A percentile compares a stretch with the other conserved stretches of the same genome.
These are phyloP conservation scores for Amyloporia xantha DNA, from an alignment of 768 basidiomycete species.

Conservation along the genomic window DNA sequence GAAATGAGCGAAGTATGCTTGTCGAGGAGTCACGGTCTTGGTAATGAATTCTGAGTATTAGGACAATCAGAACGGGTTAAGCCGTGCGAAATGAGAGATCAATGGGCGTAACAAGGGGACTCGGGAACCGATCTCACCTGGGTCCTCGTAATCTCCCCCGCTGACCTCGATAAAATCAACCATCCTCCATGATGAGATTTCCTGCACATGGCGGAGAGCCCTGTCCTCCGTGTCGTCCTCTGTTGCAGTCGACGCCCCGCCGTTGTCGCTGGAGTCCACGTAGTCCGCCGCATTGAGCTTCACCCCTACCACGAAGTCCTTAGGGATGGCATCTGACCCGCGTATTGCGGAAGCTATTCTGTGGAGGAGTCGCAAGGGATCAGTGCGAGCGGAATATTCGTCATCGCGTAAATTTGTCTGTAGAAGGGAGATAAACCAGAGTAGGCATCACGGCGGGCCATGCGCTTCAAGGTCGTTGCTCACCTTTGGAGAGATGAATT, in stretches of 20 bases:
- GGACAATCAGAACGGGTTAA: too few relatives aligned
- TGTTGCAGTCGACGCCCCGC: neutral
- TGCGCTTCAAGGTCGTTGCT: neutral
- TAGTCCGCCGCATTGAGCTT: slow-evolving; percentile 84
- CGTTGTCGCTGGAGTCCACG: slow-evolving; percentile 25
- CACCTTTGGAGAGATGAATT: slow-evolving; percentile 74
- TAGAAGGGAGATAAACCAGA: neutral
- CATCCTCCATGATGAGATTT: slow-evolving; percentile 55
- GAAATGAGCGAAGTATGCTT: slow-evolving; percentile 70
- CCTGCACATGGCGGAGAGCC: slow-evolving; percentile 53
- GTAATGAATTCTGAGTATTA: too few relatives aligned
- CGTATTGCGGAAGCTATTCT: slow-evolving; percentile 54
- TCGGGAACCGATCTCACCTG: too few relatives aligned
- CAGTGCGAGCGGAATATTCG: slow-evolving; percentile 41
- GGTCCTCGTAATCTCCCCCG: slow-evolving; percentile 80
- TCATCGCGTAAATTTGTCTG: slow-evolving; percentile 55
- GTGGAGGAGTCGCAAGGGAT: slow-evolving; percentile 51
- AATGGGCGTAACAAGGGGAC: neutral
- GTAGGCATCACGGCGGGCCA: neutral
- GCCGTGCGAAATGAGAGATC: too few relatives aligned
- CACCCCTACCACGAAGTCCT: slow-evolving; percentile 64
- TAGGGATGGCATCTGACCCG: slow-evolving; percentile 32
- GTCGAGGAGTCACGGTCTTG: slow-evolving; percentile 36
- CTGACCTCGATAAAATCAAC: slow-evolving; percentile 86
- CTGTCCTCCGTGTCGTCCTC: slow-evolving; percentile 26